Evolutionary conservation across 1,284 basidiomycete genomes (phyloP), one percentile per base, ranked within the genome.

Genomic region (Sphaerobolus stellatus): DNA sequence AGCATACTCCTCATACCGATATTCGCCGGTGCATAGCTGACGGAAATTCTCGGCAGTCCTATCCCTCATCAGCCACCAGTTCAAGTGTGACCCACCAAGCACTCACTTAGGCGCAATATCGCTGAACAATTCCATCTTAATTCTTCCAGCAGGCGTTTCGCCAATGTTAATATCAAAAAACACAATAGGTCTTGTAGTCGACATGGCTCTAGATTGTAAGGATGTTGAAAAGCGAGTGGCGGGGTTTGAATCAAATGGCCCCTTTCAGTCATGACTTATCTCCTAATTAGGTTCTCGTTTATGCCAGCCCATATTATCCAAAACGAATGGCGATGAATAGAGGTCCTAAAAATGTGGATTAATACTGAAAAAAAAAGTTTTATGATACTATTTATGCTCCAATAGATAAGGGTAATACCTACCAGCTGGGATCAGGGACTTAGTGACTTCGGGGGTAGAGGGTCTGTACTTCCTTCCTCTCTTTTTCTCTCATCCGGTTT

Each of bases 21-120:
- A 92, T 73, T 98, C 95, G 29, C 97, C 96, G 0, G 96, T 98
- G 68, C 96, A 98, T 20, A 98, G 76, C 64, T 98, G 95, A 56
- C 96, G 80, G 65, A 99, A 99, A 76, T 99, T 99, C 73, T 99
- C 97, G 1, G 94, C 92, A 1, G 96, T 98, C 66, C 90, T 92
- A 61, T 20, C 52, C n/a, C 25, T 59, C 20, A 51, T 57, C 56
- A 36, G 5, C 28, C 2, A 41, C 54, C 20, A 52, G 50, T 13
- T n/a, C 13, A n/a, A 27, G 22, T 24, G 51, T 45, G 1, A n/a
- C 34, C 22, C 14, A 2, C 4, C 8, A 22, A 3, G 11, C 9
- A 70, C 80, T 41, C 34, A 90, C 92, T 90, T 94, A 48, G 94
- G 94, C 0, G 91, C 92, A 48, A 94, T 84, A 66, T 97, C 94